Percentiles rank a stretch among this genome's conserved stretches.
These are phyloP conservation scores for Penicillium riverlandense DNA, from an alignment of 495 filamentous ascomycete genomes.

Conservation along the genomic window DNA sequence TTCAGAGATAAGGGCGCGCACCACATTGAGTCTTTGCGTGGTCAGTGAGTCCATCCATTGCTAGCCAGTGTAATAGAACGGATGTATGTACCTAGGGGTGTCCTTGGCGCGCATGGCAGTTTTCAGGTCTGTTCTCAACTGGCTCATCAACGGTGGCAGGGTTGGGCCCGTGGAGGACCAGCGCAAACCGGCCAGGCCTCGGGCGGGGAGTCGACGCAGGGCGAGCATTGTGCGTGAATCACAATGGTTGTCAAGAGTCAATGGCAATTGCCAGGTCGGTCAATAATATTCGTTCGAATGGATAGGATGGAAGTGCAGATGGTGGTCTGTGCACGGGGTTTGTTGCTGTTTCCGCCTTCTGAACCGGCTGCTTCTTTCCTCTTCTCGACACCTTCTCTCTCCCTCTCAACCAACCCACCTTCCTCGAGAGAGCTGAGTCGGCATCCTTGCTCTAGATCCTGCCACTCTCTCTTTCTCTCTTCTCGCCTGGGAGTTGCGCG, in stretches of 20 bases:
- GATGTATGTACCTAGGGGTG: constrained; percentile 32
- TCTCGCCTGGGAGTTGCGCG: constrained; percentile 18
- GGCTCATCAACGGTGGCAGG: constrained; percentile 40
- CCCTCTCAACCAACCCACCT: not conserved
- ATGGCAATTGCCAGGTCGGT: too few species aligned
- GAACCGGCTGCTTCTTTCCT: constrained; percentile 7
- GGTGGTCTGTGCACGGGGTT: too few species aligned
- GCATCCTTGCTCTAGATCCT: constrained; percentile 3
- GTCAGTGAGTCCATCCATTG: constrained; percentile 1
- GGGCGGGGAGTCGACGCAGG: constrained; percentile 14
- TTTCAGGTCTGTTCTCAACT: constrained; percentile 52
- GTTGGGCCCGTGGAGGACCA: constrained; percentile 36
- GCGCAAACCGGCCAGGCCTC: constrained; percentile 23
- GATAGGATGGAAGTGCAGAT: too few species aligned
- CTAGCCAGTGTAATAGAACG: not conserved
- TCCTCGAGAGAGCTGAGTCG: not conserved
- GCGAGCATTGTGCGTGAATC: too few species aligned
- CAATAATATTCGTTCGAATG: too few species aligned
- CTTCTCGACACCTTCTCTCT: not conserved
- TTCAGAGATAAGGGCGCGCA: constrained; percentile 54
- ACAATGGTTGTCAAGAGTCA: too few species aligned
- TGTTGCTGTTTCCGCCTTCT: not conserved
- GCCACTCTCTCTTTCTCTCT: constrained; percentile 13
- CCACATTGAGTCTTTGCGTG: constrained; percentile 41
- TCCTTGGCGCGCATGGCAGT: constrained; percentile 57